Evolutionary conservation across 1,139 yeast species (phyloP), one percentile per base, ranked within the genome.

Genomic region (Blastobotrys illinoisensis): DNA sequence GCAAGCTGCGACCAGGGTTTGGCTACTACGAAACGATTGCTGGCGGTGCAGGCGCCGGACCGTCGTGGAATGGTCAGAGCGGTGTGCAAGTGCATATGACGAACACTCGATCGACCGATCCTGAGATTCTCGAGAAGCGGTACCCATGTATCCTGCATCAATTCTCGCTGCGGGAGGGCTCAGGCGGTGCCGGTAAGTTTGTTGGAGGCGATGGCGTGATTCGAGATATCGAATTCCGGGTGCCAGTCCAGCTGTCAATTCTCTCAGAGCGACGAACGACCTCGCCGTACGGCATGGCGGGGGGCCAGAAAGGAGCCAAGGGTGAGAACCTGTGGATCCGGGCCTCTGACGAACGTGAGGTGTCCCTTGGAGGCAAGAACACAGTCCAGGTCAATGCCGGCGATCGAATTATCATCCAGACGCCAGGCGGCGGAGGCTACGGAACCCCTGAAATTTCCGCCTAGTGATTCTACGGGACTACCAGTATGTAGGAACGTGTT

Each of bases 11-110:
- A 13, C 71, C 73, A 45, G 86, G 86, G 0, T 85, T 85, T 66
- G 90, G 89, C 0, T 83, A 83, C 69, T 83, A 83, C 65, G 90
- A 85, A 64, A 84, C 88, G 0, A 83, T 83, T 58, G 85, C 85
- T 52, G 88, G 88, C 50, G 88, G 88, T 67, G 81, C 77, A 36
- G 89, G 90, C 40, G 90, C 89, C 0, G 86, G 86, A 0, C 74
- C 79, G 0, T 75, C 79, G 3, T 82, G 86, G 84, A 67, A 79
- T 58, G 88, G 88, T 26, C 79, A 77, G 40, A 74, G 79, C 59
- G 88, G 85, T 11, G 87, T 83, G 5, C 88, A 83, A 56, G 80
- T 84, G 2, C 85, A 84, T 64, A 83, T 83, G 85, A 83, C 88
- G 32, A 84, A 83, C 67, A 83, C 89, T 9, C 71, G 87, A 53